These are phyloP conservation scores for Eruca vesicaria DNA, from an alignment of 441 rosid genomes.

Conservation along the genomic window DNA sequence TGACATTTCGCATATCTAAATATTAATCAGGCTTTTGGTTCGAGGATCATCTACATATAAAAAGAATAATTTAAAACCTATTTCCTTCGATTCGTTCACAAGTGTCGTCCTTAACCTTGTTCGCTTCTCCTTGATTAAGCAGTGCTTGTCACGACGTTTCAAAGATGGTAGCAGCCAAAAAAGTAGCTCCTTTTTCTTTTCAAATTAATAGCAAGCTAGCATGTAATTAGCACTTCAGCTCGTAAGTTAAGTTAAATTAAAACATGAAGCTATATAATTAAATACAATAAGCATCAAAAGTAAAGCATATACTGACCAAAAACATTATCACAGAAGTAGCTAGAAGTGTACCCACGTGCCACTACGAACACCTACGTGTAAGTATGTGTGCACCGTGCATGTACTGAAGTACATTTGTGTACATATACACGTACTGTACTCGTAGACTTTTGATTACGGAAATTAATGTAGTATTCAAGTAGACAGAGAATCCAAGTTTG, in stretches of 20 bases:
- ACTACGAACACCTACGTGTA: constrained; percentile 21
- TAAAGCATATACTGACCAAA: background rate
- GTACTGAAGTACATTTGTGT: constrained; percentile 6
- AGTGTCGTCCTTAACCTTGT: background rate
- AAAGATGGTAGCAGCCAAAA: background rate
- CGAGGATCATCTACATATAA: background rate
- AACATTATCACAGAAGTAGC: constrained; percentile 22
- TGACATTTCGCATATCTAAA: background rate
- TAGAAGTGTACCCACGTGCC: constrained; percentile 30
- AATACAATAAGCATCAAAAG: background rate
- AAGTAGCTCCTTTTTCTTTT: background rate
- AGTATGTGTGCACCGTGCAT: constrained; percentile 4
- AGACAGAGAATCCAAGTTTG: constrained; percentile 3
- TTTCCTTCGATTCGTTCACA: background rate
- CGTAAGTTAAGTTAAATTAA: background rate
- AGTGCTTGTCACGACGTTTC: constrained; percentile 6
- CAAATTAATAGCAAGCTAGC: background rate
- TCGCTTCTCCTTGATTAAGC: background rate
- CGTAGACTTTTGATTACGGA: background rate
- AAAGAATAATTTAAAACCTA: background rate
- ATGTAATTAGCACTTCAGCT: background rate
- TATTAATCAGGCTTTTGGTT: background rate
- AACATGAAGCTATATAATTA: background rate
- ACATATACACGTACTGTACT: constrained; percentile 4
- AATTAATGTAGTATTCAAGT: background rate